A percentile compares a stretch with the other conserved stretches of the same genome.
phyloP scores from a whole-genome alignment of 2,329 filamentous ascomycete species.

The Aschersonia sp. region DNA sequence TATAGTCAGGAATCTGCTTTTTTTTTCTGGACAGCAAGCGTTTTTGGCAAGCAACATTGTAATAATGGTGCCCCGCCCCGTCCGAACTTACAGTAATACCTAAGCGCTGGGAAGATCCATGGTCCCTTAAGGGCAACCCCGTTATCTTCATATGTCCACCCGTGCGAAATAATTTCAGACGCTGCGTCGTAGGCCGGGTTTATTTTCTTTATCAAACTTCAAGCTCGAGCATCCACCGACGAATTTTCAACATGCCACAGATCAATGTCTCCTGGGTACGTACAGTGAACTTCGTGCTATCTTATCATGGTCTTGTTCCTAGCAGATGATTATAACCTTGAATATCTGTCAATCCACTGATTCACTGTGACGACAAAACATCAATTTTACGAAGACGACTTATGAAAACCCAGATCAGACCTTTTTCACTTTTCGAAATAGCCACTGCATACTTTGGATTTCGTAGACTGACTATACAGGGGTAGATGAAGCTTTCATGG shows the following conservation, averaged over 20 bases:
- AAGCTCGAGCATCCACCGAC: too few species aligned
- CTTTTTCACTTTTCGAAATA: background rate
- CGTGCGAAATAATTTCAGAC: too few species aligned
- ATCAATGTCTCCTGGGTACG: too few species aligned
- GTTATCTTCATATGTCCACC: background rate
- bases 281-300: too few species aligned
- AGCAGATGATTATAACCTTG: conserved; percentile 33
- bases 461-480: background rate
- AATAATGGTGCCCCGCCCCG: too few species aligned
- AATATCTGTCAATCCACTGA: conserved; percentile 50
- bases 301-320: background rate
- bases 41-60: too few species aligned
- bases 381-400: conserved; percentile 30
- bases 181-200: too few species aligned
- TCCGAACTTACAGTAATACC: too few species aligned
- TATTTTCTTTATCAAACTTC: too few species aligned
- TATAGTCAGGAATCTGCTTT: too few species aligned
- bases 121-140: background rate
- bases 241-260: too few species aligned
- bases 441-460: background rate
- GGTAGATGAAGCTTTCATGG: background rate
- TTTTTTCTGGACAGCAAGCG: too few species aligned
- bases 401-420: conserved; percentile 14
- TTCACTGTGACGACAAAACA: conserved; percentile 26
- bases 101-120: background rate